Percentiles rank a stretch among this genome's conserved stretches.
Evolutionary conservation across 768 basidiomycete species (phyloP).

Genomic region (Clavulina sp.): DNA sequence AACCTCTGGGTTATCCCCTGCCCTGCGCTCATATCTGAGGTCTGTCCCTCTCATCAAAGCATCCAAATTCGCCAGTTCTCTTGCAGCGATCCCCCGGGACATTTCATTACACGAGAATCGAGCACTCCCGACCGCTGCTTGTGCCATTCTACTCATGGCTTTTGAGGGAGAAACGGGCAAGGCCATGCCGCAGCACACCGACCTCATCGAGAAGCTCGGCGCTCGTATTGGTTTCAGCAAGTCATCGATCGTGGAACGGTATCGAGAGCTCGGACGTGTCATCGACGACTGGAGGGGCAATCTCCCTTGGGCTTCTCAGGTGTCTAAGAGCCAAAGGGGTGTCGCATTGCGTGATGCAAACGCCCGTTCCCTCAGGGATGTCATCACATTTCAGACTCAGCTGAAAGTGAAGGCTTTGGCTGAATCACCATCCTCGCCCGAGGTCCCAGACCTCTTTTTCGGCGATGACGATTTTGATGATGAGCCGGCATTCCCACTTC

Average conservation of each 20-base stretch:
- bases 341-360: constrained; percentile 17
- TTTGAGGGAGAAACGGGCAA: constrained; percentile 47
- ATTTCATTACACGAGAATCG: constrained; percentile 22
- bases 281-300: constrained; percentile 40
- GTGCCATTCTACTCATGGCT: constrained; percentile 50
- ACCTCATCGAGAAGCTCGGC: constrained; percentile 42
- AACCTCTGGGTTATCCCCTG: constrained; percentile 13
- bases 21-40: constrained; percentile 20
- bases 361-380: constrained; percentile 46
- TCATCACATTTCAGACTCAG: constrained; percentile 49
- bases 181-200: constrained; percentile 33
- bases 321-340: constrained; percentile 19
- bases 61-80: constrained; percentile 27
- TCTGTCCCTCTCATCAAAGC: constrained; percentile 24
- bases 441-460: background rate
- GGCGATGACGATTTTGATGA: background rate
- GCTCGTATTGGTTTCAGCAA: constrained; percentile 32
- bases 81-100: constrained; percentile 28
- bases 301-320: constrained; percentile 58
- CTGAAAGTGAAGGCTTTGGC: constrained; percentile 31
- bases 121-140: constrained; percentile 35
- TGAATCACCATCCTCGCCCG: background rate
- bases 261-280: constrained; percentile 44
- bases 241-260: constrained; percentile 46
- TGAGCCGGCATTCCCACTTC: background rate